Conservation (phyloP, 2,329 filamentous ascomycete species). For the Botryotinia narcissicola region DNA sequence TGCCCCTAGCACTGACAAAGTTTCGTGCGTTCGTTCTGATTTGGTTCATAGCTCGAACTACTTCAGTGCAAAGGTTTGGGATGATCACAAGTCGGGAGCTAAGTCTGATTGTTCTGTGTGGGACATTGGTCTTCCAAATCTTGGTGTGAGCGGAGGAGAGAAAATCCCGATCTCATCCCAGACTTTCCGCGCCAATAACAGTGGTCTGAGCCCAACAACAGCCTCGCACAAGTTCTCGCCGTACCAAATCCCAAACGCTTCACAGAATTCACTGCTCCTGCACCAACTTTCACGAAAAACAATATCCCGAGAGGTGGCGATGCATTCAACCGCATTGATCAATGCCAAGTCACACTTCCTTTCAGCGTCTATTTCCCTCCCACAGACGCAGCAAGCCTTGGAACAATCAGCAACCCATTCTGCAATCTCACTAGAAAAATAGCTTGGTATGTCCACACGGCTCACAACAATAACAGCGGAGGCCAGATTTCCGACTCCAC, state of each 20-base stretch:
- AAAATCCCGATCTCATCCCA: neutral
- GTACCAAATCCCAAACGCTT: neutral
- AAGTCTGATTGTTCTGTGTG: neutral
- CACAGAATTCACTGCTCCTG: neutral
- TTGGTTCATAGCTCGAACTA: neutral
- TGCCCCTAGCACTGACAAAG: neutral
- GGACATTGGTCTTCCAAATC: neutral
- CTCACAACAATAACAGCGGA: neutral
- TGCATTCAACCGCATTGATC: neutral
- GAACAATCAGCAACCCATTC: neutral
- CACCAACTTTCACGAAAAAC: neutral
- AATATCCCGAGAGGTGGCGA: neutral
- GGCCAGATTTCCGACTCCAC: neutral
- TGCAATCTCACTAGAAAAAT: neutral
- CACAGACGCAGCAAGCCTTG: neutral
- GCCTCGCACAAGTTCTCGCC: neutral
- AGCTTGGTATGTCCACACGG: neutral
- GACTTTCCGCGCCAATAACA: neutral
- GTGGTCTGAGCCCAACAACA: neutral
- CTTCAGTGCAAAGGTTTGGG: neutral
- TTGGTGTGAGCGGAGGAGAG: neutral
- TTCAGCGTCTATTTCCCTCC: neutral
- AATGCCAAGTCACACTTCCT: neutral
- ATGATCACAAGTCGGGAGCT: neutral
- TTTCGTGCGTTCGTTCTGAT: constrained; percentile 4